phyloP scores from a whole-genome alignment of 805 yeast species.

The Phaffomyces thermotolerans region DNA sequence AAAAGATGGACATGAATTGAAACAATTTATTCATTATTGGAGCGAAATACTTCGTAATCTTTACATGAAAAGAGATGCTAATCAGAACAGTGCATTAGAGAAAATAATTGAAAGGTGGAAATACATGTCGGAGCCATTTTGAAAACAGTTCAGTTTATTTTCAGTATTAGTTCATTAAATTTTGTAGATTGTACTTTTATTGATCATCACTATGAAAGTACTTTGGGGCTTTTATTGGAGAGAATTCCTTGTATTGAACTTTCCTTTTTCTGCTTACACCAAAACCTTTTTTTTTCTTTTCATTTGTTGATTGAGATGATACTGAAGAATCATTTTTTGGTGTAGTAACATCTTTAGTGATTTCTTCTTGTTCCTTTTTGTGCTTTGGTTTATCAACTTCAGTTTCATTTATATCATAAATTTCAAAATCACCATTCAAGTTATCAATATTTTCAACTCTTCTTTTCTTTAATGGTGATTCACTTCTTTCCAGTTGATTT shows the following conservation, averaged over 20 bases:
- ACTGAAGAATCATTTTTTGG: constrained; percentile 1
- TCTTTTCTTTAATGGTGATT: constrained; percentile 8
- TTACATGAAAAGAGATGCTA: constrained; percentile 30
- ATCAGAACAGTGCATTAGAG: constrained; percentile 28
- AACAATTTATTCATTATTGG: constrained; percentile 48
- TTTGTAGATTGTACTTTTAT: not conserved
- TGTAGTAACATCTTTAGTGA: not conserved
- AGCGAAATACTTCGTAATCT: constrained; percentile 33
- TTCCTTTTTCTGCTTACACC: constrained; percentile 21
- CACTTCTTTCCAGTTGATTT: not conserved
- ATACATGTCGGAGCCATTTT: constrained; percentile 4
- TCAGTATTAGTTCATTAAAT: not conserved
- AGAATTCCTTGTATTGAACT: constrained; percentile 12
- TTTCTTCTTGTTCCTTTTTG: not conserved
- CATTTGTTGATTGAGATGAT: not conserved
- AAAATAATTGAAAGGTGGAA: constrained; percentile 31
- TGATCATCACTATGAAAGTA: constrained; percentile 12
- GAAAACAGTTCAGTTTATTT: too few species aligned
- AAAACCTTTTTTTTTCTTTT: constrained; percentile 12
- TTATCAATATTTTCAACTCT: constrained; percentile 8
- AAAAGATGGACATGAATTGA: constrained; percentile 20
- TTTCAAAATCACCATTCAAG: constrained; percentile 13
- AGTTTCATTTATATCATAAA: constrained; percentile 9
- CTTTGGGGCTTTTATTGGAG: constrained; percentile 22
- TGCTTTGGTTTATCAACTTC: not conserved